Evolutionary conservation across 2,329 filamentous ascomycete species (phyloP).

Genomic region (Colletotrichum cereale): DNA sequence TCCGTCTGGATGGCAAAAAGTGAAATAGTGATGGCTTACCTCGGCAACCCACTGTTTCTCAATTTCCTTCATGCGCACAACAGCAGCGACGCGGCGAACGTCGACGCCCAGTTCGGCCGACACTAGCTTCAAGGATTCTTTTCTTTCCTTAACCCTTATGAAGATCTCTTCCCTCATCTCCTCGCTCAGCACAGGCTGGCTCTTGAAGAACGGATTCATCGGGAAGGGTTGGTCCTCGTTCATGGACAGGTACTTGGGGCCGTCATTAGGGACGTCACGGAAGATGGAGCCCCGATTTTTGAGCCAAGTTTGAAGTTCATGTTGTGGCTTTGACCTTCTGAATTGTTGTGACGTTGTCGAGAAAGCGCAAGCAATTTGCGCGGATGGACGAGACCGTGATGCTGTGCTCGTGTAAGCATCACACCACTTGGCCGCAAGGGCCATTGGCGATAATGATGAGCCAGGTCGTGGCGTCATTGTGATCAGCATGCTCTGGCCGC

Average conservation of each 20-base stretch:
- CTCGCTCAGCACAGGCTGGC: constrained; percentile 80
- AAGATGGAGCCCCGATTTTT: constrained; percentile 39
- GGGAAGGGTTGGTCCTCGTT: constrained; percentile 74
- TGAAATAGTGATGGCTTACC: constrained; percentile 66
- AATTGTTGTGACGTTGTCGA: constrained; percentile 54
- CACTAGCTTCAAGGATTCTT: constrained; percentile 79
- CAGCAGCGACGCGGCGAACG: constrained; percentile 85
- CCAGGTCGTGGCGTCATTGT: constrained; percentile 31
- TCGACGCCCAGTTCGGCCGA: constrained; percentile 84
- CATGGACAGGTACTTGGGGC: constrained; percentile 54
- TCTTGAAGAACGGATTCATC: constrained; percentile 77
- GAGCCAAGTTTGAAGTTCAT: constrained; percentile 55
- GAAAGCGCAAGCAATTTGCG: constrained; percentile 47
- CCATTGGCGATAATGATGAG: constrained; percentile 36
- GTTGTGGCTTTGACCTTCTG: constrained; percentile 54
- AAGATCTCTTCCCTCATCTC: constrained; percentile 80
- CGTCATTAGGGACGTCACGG: constrained; percentile 32
- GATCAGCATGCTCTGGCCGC: constrained; percentile 25
- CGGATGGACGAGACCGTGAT: constrained; percentile 14
- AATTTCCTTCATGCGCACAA: constrained; percentile 86
- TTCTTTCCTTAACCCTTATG: constrained; percentile 72
- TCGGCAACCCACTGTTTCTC: constrained; percentile 82
- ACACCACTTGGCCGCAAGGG: constrained; percentile 31
- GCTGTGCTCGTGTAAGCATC: constrained; percentile 15
- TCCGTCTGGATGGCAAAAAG: constrained; percentile 5